These are phyloP conservation scores for Thinopyrum obtusiflorum DNA, from an alignment of 202 grass and related monocot genomes.

Conservation along the genomic window DNA sequence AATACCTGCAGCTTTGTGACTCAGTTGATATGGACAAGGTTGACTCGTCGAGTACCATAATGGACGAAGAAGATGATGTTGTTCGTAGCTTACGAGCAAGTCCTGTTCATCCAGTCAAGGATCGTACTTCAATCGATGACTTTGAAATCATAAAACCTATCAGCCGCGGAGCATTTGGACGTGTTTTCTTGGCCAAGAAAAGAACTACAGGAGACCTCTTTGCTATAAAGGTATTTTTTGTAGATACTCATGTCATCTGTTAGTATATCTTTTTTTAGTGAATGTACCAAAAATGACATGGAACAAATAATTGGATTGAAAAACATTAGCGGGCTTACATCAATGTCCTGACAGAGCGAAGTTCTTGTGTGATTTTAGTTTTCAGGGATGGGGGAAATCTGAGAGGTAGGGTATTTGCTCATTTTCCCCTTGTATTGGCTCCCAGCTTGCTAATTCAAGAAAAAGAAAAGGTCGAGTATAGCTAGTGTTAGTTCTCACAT, in stretches of 20 bases:
- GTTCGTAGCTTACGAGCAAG: constrained; percentile 94
- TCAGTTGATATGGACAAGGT: constrained; percentile 92
- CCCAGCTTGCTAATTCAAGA: neutral
- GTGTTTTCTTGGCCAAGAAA: constrained; percentile 99
- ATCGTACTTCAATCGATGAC: constrained; percentile 98
- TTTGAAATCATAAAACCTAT: constrained; percentile 99
- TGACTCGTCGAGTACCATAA: constrained; percentile 80
- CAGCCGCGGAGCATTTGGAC: constrained; percentile 96
- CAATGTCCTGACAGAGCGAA: neutral
- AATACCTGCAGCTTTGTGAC: constrained; percentile 97
- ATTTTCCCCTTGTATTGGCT: neutral
- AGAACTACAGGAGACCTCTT: constrained; percentile 98
- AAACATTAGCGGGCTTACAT: neutral
- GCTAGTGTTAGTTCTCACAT: constrained; percentile 9
- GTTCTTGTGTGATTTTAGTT: neutral
- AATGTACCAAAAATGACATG: neutral
- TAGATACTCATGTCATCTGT: neutral
- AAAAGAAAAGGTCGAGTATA: neutral
- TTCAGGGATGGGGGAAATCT: neutral
- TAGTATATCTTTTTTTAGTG: neutral
- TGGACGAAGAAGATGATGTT: constrained; percentile 99
- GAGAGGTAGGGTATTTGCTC: neutral
- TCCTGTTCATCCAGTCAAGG: constrained; percentile 91
- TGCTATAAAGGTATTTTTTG: constrained; percentile 95
- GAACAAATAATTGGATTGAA: neutral